Conservation (phyloP, 352 stramenopile species). For the Plasmopara muralis region DNA sequence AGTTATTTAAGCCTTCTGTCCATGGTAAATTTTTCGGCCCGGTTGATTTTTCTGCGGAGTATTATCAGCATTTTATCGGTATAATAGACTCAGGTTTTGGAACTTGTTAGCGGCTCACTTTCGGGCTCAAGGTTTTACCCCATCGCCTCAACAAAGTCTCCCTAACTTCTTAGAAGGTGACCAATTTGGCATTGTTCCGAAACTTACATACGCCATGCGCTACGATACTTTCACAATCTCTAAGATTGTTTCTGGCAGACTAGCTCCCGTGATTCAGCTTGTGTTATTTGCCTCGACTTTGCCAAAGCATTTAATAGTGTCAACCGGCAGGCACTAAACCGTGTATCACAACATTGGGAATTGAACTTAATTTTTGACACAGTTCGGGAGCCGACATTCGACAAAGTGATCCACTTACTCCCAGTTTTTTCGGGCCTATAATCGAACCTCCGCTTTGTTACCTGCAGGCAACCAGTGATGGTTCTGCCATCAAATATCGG, state of each 20-base stretch:
- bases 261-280: background rate
- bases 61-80: background rate
- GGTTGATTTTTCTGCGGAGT: background rate
- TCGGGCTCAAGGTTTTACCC: background rate
- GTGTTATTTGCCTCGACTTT: constrained; percentile 2
- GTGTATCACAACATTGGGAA: background rate
- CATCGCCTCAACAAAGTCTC: background rate
- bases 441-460: background rate
- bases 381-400: background rate
- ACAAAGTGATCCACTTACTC: background rate
- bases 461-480: background rate
- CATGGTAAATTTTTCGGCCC: background rate
- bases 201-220: background rate
- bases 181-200: background rate
- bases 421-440: background rate
- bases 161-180: background rate
- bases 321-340: constrained; percentile 1
- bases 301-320: constrained; percentile 4
- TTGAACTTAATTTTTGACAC: background rate
- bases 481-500: background rate
- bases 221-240: background rate
- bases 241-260: background rate
- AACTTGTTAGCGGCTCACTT: background rate
- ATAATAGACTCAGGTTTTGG: background rate
- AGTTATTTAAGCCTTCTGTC: background rate